Evolutionary conservation across 371 early-diverging fungal genomes (phyloP), one percentile per base, ranked within the genome.

Genomic region (Capillidium rhysosporum): DNA sequence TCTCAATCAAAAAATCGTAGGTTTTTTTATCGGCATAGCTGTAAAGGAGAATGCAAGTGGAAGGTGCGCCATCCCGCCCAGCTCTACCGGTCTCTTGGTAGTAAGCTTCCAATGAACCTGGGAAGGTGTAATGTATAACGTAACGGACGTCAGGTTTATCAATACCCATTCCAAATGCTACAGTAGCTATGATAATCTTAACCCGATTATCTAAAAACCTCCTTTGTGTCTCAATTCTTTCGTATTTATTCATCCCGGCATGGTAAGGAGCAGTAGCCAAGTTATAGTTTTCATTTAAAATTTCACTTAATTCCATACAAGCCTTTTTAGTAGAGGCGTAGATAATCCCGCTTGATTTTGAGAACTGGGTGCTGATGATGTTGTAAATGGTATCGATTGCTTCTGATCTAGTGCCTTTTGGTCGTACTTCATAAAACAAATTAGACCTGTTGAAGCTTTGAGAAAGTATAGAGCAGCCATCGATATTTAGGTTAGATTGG

Each of bases 1-100:
- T 70, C 9, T 89, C 79, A 49, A 98, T 98, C 69, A 98, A 69
- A 60, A 69, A 74, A 26, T 72, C 68, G 40, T 40, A n/a, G 1
- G 43, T 72, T 0, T 60, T 63, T 39, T 82, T 90, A 70, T 98
- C 98, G 0, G 60, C 60, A 65, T 79, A 92, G 1, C 66, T 63
- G 63, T 93, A 99, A 59, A 79, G 98, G 26, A 99, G 60, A 0
- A 96, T 68, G 65, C 98, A 98, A 1, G 69, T 66, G 1, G 92
- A 81, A 46, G 76, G 70, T 40, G 79, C 61, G 3, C 98, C 97
- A 75, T 99, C 99, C 23, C 99, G 82, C 5, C 99, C 99, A 0
- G 99, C 99, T 23, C 99, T 78, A 1, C 99, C 99, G 0, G 96
- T 97, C 67, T 98, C 99, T 68, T 99, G 99, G 61, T 99, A 99